A percentile compares a stretch with the other conserved stretches of the same genome.
These are phyloP conservation scores for Euphorbia lathyris DNA, from an alignment of 345 rosid genomes.

Conservation along the genomic window DNA sequence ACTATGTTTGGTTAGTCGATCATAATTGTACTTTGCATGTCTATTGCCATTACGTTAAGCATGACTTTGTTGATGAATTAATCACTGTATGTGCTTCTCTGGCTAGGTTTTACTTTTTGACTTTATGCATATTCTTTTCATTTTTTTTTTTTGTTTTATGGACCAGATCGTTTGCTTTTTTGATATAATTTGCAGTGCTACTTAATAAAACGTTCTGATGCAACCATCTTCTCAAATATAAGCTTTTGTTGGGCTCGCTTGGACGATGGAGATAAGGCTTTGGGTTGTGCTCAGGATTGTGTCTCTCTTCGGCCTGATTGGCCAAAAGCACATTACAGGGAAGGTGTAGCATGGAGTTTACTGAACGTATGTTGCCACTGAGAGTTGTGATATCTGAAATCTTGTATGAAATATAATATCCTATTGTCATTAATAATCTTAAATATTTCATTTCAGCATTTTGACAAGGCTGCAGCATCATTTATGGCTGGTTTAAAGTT, in stretches of 20 bases:
- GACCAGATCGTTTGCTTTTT: too few species aligned
- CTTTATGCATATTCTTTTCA: too few species aligned
- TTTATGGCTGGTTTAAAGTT: constrained; percentile 13
- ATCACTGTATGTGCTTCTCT: too few species aligned
- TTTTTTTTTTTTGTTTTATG: too few species aligned
- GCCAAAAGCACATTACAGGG: constrained; percentile 20
- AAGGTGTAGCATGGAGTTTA: constrained; percentile 22
- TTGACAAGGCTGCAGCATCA: not conserved
- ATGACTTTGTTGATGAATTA: too few species aligned
- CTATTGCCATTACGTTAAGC: too few species aligned
- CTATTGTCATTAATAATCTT: too few species aligned
- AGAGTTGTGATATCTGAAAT: too few species aligned
- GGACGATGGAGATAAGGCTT: constrained; percentile 11
- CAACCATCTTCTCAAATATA: constrained; percentile 14
- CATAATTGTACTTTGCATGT: too few species aligned
- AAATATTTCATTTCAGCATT: constrained; percentile 9
- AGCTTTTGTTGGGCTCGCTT: constrained; percentile 18
- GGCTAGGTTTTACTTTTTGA: too few species aligned
- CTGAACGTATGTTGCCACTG: constrained; percentile 14
- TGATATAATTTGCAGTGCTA: too few species aligned
- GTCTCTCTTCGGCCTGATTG: constrained; percentile 1
- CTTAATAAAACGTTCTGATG: not conserved
- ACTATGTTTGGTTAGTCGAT: too few species aligned
- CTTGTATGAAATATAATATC: not conserved
- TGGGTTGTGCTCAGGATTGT: constrained; percentile 11